These are phyloP conservation scores for Chamaecyparis obtusa DNA, from an alignment of 75 land plant genomes.

Conservation along the genomic window DNA sequence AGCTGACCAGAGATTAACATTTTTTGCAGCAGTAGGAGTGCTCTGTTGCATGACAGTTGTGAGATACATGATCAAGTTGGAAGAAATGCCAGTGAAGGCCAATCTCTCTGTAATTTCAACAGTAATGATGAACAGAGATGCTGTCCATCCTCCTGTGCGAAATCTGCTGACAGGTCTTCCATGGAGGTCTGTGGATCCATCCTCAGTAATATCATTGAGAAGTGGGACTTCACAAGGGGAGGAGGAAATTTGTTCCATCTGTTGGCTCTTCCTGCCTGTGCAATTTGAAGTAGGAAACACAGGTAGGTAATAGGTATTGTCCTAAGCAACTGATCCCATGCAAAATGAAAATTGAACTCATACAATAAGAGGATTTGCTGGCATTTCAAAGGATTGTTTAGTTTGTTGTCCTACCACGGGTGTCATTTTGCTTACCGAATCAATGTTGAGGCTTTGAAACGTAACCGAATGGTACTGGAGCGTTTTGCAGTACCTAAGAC, in stretches of 20 bases:
- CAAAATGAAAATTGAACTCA: too few relatives aligned
- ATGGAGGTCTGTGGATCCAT: constrained; percentile 27
- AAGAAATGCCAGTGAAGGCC: constrained; percentile 23
- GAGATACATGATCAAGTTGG: constrained; percentile 31
- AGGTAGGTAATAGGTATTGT: too few relatives aligned
- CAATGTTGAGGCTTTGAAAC: too few relatives aligned
- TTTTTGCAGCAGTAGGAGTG: constrained; percentile 21
- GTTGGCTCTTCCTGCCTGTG: too few relatives aligned
- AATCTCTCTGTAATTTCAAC: constrained; percentile 26
- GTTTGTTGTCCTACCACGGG: too few relatives aligned
- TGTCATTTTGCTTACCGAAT: too few relatives aligned
- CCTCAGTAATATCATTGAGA: constrained; percentile 4
- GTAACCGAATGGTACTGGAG: too few relatives aligned
- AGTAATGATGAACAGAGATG: constrained; percentile 2
- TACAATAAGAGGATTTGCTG: too few relatives aligned
- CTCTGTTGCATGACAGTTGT: constrained; percentile 20
- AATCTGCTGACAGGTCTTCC: constrained; percentile 26
- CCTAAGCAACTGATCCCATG: too few relatives aligned
- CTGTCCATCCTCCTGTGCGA: constrained; percentile 5
- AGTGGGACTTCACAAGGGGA: not conserved
- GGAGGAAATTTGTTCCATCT: not conserved
- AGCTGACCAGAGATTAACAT: constrained; percentile 24
- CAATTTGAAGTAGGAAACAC: too few relatives aligned
- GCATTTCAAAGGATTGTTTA: too few relatives aligned
- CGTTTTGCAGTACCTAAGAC: too few relatives aligned